phyloP scores from a whole-genome alignment of 208 protist species.

The Spongospora subterranea region DNA sequence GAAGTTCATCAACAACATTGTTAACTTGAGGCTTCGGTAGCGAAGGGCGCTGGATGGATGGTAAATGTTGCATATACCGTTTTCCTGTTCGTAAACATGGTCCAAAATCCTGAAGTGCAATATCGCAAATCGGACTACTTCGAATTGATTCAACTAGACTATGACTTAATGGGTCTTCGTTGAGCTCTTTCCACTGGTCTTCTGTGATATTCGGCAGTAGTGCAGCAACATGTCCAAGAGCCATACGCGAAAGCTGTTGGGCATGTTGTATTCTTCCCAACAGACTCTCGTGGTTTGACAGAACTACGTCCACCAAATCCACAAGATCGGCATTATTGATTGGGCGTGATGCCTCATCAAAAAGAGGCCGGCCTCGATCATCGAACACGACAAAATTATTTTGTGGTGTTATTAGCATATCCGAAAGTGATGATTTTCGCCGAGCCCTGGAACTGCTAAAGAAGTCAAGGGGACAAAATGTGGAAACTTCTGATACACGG shows the following conservation, averaged over 20 bases:
- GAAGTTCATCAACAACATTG: background rate
- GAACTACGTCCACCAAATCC: background rate
- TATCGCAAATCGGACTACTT: background rate
- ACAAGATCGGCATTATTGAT: background rate
- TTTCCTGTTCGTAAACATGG: background rate
- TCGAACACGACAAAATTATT: slow-evolving; percentile 49
- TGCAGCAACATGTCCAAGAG: background rate
- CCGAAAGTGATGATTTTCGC: background rate
- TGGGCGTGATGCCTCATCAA: background rate
- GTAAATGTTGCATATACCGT: background rate
- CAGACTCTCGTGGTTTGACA: background rate
- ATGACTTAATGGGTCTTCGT: slow-evolving; percentile 11
- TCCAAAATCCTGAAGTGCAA: background rate
- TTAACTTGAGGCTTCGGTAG: background rate
- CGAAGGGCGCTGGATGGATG: background rate
- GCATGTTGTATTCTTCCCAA: slow-evolving; percentile 10
- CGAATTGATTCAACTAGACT: background rate
- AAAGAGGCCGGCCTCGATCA: background rate
- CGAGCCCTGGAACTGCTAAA: background rate
- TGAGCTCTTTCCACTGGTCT: background rate
- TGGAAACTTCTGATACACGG: background rate
- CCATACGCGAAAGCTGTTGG: background rate
- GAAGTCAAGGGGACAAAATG: background rate
- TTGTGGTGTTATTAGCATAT: slow-evolving; percentile 18
- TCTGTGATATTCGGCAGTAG: background rate